These are phyloP conservation scores for Ceratocystis alfenasii DNA, from an alignment of 2,329 filamentous ascomycete genomes.

Conservation along the genomic window DNA sequence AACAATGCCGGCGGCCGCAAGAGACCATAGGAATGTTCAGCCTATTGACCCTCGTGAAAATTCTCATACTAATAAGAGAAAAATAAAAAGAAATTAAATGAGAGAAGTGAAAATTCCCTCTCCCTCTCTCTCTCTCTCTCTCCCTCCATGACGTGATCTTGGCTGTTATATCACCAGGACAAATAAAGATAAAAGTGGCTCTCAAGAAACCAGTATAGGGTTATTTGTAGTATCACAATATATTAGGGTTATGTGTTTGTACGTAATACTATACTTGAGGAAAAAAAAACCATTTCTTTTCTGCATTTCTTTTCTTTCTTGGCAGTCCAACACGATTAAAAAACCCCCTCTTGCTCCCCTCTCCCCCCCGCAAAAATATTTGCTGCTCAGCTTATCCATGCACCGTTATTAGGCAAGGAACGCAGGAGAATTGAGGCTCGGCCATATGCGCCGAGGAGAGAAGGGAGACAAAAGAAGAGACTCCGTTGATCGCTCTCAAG, in stretches of 20 bases:
- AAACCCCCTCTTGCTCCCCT: too few species aligned
- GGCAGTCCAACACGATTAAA: too few species aligned
- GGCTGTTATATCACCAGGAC: neutral
- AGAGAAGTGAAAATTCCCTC: neutral
- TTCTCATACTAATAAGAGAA: neutral
- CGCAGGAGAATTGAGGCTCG: neutral
- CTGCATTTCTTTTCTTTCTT: neutral
- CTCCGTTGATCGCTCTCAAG: slow-evolving; percentile 3
- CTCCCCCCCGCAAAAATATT: neutral
- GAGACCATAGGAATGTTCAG: neutral
- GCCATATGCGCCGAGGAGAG: neutral
- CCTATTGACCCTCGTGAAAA: neutral
- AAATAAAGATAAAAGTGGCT: neutral
- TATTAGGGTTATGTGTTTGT: neutral
- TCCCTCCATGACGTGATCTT: neutral
- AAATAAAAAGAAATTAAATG: neutral
- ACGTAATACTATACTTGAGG: neutral
- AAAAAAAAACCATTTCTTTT: neutral
- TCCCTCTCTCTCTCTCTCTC: neutral
- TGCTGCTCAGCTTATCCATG: neutral
- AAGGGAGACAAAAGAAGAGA: neutral
- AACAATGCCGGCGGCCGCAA: neutral
- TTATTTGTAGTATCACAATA: neutral
- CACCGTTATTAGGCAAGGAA: neutral
- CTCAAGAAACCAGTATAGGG: neutral